Conservation (phyloP, 169 alveolate species). For the Eimeria sp. region DNA sequence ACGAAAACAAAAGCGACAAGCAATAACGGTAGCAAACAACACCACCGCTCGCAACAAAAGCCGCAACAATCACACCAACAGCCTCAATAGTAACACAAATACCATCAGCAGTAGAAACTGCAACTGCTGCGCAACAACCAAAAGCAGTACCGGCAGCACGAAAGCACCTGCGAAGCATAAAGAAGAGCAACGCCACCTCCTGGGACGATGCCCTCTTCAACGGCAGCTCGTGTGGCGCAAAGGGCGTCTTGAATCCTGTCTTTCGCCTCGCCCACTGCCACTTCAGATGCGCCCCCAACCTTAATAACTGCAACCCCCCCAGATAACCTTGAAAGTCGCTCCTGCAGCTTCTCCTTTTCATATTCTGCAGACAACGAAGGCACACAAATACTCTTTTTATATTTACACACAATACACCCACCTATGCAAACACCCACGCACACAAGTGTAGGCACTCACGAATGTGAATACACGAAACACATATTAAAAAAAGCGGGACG, state of each 20-base stretch:
- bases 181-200: slow-evolving; percentile 97
- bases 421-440: background rate
- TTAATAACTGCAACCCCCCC: slow-evolving; percentile 99
- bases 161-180: slow-evolving; percentile 77
- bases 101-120: too few species aligned
- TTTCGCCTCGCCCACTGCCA: slow-evolving; percentile 98
- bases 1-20: background rate
- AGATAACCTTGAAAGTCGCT: slow-evolving; percentile 98
- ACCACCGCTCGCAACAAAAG: background rate
- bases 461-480: background rate
- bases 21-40: background rate
- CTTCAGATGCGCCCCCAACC: slow-evolving; percentile 82
- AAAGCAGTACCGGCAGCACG: background rate
- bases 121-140: too few species aligned
- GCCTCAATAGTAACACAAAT: too few species aligned
- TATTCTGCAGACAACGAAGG: slow-evolving; percentile 82
- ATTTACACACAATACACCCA: background rate
- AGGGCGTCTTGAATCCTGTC: slow-evolving; percentile 99
- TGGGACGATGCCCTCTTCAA: slow-evolving; percentile 99
- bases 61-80: background rate
- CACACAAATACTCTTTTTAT: slow-evolving; percentile 88
- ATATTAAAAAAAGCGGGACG: background rate
- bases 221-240: slow-evolving; percentile 99
- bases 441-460: background rate
- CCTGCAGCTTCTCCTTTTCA: slow-evolving; percentile 96